Percentiles rank a stretch among this genome's conserved stretches.
These are phyloP conservation scores for Straminergon stramineum DNA, from an alignment of 225 moss, liverwort and hornwort species.

Conservation along the genomic window DNA sequence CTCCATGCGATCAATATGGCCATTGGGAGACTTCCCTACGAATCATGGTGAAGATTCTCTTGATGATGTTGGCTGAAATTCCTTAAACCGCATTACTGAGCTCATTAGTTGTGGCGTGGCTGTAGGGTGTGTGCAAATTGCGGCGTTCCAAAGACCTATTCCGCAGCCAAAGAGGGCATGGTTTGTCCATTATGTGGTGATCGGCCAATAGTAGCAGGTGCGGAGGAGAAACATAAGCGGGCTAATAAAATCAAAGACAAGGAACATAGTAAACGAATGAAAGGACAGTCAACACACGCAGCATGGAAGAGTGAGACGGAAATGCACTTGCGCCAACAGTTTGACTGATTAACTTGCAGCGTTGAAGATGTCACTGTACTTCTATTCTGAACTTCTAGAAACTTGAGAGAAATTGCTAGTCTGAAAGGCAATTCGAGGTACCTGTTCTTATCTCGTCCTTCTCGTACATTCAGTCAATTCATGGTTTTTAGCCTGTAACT, in stretches of 20 bases:
- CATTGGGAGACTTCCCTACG: neutral
- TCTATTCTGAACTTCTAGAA: neutral
- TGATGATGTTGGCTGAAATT: neutral
- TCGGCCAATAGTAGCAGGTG: constrained; percentile 28
- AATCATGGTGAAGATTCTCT: neutral
- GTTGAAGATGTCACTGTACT: neutral
- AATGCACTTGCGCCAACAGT: constrained; percentile 96
- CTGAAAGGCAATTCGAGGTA: constrained; percentile 11
- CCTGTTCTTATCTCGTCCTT: neutral
- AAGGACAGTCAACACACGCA: constrained; percentile 89
- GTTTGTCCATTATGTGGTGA: constrained; percentile 65
- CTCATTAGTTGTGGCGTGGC: constrained; percentile 5
- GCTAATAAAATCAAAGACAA: constrained; percentile 85
- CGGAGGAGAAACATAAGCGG: constrained; percentile 53
- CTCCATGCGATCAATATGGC: neutral
- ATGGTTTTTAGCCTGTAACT: neutral
- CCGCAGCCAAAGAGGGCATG: constrained; percentile 52
- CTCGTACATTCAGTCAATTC: neutral
- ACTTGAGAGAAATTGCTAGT: neutral
- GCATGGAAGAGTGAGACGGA: constrained; percentile 97
- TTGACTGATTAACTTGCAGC: constrained; percentile 46
- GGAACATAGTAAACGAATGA: constrained; percentile 91
- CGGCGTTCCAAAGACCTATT: constrained; percentile 70
- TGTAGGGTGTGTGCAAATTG: constrained; percentile 59
- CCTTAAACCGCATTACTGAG: neutral